Evolutionary conservation across 495 filamentous ascomycete species (phyloP).

Genomic region (Bombardia bombarda): DNA sequence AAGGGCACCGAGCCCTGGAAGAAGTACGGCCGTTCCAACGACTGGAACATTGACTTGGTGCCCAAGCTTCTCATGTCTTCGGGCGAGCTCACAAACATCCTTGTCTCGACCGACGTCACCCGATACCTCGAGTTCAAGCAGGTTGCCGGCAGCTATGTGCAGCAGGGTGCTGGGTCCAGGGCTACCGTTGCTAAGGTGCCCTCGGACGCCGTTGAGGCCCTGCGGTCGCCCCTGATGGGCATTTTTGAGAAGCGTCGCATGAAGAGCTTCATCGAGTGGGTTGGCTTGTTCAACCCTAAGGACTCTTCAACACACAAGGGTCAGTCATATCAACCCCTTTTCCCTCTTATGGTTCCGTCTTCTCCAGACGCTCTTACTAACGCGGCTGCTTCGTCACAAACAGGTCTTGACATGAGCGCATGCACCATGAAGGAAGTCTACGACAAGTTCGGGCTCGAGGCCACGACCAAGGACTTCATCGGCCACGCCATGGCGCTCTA

Average conservation of each 20-base stretch:
- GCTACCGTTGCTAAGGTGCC: conserved; percentile 95
- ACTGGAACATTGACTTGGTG: conserved; percentile 99
- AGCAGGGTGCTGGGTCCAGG: conserved; percentile 70
- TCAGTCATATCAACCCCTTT: conserved; percentile 30
- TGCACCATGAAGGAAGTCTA: conserved; percentile 96
- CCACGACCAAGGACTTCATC: conserved; percentile 89
- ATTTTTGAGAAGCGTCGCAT: conserved; percentile 95
- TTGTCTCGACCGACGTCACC: conserved; percentile 94
- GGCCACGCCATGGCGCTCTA: conserved; percentile 98
- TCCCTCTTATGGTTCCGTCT: not conserved
- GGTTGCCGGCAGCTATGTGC: conserved; percentile 95
- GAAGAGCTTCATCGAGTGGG: conserved; percentile 95
- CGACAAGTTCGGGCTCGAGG: conserved; percentile 91
- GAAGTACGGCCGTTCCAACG: conserved; percentile 90
- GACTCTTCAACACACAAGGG: conserved; percentile 83
- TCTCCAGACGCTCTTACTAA: not conserved
- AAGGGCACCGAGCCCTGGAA: conserved; percentile 91
- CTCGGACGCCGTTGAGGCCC: conserved; percentile 83
- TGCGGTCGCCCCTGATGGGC: conserved; percentile 90
- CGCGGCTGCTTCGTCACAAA: not conserved
- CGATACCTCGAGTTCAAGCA: conserved; percentile 98
- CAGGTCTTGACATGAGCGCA: conserved; percentile 70
- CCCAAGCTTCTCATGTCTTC: conserved; percentile 98
- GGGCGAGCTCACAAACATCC: conserved; percentile 95
- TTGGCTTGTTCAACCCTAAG: conserved; percentile 79